Conservation (phyloP, 129 eudicot species). For the Flaveria trinervia region DNA sequence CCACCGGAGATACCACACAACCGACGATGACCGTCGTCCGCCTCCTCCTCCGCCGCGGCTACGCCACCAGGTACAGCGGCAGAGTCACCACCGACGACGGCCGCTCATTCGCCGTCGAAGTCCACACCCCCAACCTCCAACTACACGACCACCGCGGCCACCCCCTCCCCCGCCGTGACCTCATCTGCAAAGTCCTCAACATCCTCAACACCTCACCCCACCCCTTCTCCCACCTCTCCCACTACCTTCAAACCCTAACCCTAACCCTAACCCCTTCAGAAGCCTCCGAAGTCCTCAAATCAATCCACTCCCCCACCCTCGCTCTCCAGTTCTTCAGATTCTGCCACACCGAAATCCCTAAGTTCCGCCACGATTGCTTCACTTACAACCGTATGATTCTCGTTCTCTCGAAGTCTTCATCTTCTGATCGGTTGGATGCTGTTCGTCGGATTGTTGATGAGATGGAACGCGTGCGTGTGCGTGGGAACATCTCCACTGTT, state of each 20-base stretch:
- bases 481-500: conserved; percentile 74
- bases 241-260: conserved; percentile 55
- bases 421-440: conserved; percentile 39
- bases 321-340: conserved; percentile 75
- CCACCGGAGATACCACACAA: neutral
- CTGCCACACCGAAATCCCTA: conserved; percentile 61
- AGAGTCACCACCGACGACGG: conserved; percentile 54
- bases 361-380: conserved; percentile 73
- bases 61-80: conserved; percentile 86
- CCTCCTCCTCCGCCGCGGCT: conserved; percentile 61
- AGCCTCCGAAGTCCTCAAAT: conserved; percentile 82
- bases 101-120: conserved; percentile 60
- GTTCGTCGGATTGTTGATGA: conserved; percentile 47
- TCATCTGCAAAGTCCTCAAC: conserved; percentile 61
- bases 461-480: conserved; percentile 59
- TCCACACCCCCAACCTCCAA: conserved; percentile 46
- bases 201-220: conserved; percentile 55
- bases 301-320: conserved; percentile 53
- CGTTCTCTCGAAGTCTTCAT: conserved; percentile 53
- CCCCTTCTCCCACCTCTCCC: conserved; percentile 57
- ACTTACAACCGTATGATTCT: conserved; percentile 77
- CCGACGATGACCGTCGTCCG: conserved; percentile 25
- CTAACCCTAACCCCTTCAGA: conserved; percentile 64
- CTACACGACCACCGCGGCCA: conserved; percentile 63
- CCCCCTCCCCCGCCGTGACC: conserved; percentile 84